These are phyloP conservation scores for Cercis canadensis DNA, from an alignment of 306 rosid species.

Conservation along the genomic window DNA sequence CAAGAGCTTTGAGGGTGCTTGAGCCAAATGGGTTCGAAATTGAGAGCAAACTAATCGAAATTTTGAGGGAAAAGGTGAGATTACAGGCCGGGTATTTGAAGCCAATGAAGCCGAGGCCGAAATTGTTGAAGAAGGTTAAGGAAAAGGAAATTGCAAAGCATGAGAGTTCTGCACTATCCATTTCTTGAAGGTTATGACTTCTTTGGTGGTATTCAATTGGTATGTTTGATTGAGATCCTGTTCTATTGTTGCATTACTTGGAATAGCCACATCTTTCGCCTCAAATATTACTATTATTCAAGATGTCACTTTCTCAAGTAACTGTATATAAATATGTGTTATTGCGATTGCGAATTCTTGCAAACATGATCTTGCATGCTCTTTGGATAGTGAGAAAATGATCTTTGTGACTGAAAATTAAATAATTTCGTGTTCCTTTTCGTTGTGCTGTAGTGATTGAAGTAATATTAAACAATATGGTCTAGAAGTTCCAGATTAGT, in stretches of 20 bases:
- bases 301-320: background rate
- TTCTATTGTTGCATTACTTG: too few relatives aligned
- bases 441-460: background rate
- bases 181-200: slow-evolving; percentile 11
- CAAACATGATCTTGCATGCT: too few relatives aligned
- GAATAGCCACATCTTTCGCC: too few relatives aligned
- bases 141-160: slow-evolving; percentile 22
- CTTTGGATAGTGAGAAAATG: too few relatives aligned
- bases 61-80: slow-evolving; percentile 77
- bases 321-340: too few relatives aligned
- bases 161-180: slow-evolving; percentile 2
- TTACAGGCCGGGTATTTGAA: slow-evolving; percentile 69
- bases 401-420: too few relatives aligned
- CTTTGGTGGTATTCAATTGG: background rate
- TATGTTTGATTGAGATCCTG: background rate
- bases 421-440: too few relatives aligned
- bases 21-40: slow-evolving; percentile 70
- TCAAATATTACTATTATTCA: background rate
- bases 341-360: too few relatives aligned
- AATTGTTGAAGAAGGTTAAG: slow-evolving; percentile 55
- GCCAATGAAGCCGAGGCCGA: slow-evolving; percentile 72
- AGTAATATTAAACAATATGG: background rate
- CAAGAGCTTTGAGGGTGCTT: slow-evolving; percentile 63
- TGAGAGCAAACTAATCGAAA: slow-evolving; percentile 54
- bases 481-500: background rate